Base-by-base conservation (phyloP, 345 rosid species). In the Sapria himalayana region DNA sequence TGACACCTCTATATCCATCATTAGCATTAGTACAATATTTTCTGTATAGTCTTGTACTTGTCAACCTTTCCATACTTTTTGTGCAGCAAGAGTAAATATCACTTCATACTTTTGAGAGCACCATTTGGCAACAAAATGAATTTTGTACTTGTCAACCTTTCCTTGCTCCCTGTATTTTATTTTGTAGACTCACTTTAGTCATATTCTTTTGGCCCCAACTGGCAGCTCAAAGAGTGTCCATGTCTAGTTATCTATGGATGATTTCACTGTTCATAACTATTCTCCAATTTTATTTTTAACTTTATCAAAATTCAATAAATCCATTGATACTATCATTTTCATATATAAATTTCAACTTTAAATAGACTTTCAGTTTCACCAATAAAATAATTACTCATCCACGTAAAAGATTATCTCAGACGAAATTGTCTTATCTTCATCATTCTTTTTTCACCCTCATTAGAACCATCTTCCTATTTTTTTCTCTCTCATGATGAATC, bases 101-200 rank as follows among this genome's bases (percentile, higher is more conserved):
- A n/a, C n/a, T n/a, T n/a, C n/a, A n/a, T n/a, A n/a, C n/a, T n/a
- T n/a, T n/a, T n/a, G n/a, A n/a, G n/a, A 19, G 31, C n/a, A n/a
- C 24, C 24, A 27, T 15, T 21, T 40, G 1, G 12, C 31, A 4
- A 12, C 18, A 1, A 40, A 14, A 8, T 20, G 2, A 1, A 27
- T 10, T 3, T 39, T 39, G 8, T 10, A 39, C 8, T 9, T 3
- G 4, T 39, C 25, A 15, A 20, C 43, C 25, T 20, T 16, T 6
- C 25, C 43, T 12, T 39, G 11, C 6, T 23, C 4, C 8, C 14
- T 39, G 20, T 19, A 39, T 15, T 39, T 38, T 2, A 15, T 38
- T 9, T 38, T 38, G 42, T 38, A 38, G 7, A 38, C 43, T 25
- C 27, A 39, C 5, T 39, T 39, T n/a, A 39, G 15, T 14, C 43